Conservation (phyloP, 805 yeast species). For the Debaryomyces prosopidis region DNA sequence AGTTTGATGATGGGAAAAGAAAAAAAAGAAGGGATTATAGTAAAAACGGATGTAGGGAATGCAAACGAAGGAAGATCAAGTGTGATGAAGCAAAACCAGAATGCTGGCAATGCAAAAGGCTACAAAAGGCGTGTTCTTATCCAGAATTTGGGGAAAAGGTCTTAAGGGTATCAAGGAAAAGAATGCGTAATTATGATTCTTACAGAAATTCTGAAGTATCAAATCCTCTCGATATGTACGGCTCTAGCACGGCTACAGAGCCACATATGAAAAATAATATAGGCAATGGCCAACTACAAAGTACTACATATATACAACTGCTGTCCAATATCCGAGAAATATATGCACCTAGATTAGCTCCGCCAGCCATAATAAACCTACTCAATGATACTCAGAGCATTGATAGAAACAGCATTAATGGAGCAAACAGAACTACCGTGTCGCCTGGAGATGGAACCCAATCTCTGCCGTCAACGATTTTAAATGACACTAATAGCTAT, state of each 20-base stretch:
- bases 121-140: constrained; percentile 28
- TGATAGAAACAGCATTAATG: constrained; percentile 2
- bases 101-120: constrained; percentile 37
- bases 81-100: constrained; percentile 36
- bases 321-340: constrained; percentile 1
- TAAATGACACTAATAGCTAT: neutral
- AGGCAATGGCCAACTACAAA: no score
- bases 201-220: neutral
- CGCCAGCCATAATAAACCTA: constrained; percentile 9
- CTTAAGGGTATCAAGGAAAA: constrained; percentile 18
- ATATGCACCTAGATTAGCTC: constrained; percentile 2
- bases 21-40: constrained; percentile 19
- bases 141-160: constrained; percentile 29
- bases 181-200: neutral
- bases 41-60: constrained; percentile 42
- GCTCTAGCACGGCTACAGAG: neutral
- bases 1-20: constrained; percentile 1
- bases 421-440: neutral
- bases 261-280: neutral
- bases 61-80: constrained; percentile 44
- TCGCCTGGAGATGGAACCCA: neutral
- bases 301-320: neutral
- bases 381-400: constrained; percentile 6
- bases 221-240: neutral
- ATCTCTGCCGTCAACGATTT: neutral